A percentile compares a stretch with the other conserved stretches of the same genome.
Evolutionary conservation across 768 basidiomycete species (phyloP).

Genomic region (Boletales sp.): DNA sequence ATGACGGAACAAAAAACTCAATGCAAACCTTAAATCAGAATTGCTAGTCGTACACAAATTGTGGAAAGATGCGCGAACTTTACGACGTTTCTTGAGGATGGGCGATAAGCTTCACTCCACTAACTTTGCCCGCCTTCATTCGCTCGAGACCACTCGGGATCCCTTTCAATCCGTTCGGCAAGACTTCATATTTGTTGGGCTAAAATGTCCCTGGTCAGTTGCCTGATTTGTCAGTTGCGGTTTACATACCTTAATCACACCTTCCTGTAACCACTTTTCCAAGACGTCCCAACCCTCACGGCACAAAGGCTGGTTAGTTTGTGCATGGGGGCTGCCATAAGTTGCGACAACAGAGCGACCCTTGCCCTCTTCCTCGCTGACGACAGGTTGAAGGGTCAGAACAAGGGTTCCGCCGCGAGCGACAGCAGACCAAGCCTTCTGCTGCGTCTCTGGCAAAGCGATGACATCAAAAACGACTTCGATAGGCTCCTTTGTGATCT

Average conservation of each 20-base stretch:
- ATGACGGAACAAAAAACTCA: neutral
- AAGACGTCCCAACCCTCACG: slow-evolving; percentile 17
- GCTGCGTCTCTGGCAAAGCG: slow-evolving; percentile 33
- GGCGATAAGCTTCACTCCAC: slow-evolving; percentile 42
- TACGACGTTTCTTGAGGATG: slow-evolving; percentile 37
- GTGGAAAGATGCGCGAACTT: neutral
- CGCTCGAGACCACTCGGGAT: slow-evolving; percentile 35
- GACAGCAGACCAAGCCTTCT: slow-evolving; percentile 31
- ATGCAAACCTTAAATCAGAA: neutral
- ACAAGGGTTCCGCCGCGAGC: slow-evolving; percentile 32
- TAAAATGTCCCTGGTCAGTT: slow-evolving; percentile 10
- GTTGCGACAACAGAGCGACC: slow-evolving; percentile 19
- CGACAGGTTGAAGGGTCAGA: slow-evolving; percentile 19
- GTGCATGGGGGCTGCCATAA: slow-evolving; percentile 21
- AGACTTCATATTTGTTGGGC: slow-evolving; percentile 42
- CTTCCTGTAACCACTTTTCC: slow-evolving; percentile 24
- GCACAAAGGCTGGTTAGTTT: slow-evolving; percentile 16
- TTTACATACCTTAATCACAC: slow-evolving; percentile 21
- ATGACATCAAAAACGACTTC: slow-evolving; percentile 31
- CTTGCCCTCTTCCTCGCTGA: slow-evolving; percentile 21
- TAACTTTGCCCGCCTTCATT: slow-evolving; percentile 35
- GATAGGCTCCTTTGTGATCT: slow-evolving; percentile 22
- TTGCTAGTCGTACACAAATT: slow-evolving; percentile 17
- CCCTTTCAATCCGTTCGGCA: slow-evolving; percentile 39
- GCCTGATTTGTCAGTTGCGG: neutral